Conservation (phyloP, 164 flowering plant species). For the Chloranthus sessilifolius region DNA sequence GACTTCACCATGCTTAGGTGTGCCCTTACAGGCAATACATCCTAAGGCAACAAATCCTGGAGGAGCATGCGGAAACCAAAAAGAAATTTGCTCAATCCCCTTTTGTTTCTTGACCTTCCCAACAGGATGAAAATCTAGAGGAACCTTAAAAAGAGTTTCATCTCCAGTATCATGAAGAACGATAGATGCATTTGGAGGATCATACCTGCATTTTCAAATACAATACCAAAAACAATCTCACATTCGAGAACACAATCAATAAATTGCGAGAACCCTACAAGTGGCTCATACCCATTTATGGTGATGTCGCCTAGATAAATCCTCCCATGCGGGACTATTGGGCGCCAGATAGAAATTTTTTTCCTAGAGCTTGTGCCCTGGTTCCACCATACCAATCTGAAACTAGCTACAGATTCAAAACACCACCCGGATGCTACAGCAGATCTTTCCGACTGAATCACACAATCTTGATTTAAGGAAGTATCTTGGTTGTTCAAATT, state of each 20-base stretch:
- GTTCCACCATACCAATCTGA: constrained; percentile 90
- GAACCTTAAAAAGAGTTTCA: constrained; percentile 50
- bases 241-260: neutral
- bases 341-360: constrained; percentile 94
- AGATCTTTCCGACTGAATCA: constrained; percentile 35
- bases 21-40: constrained; percentile 77
- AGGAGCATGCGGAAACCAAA: constrained; percentile 96
- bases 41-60: constrained; percentile 92
- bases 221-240: constrained; percentile 3
- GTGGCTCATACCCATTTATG: constrained; percentile 59
- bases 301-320: constrained; percentile 90
- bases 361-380: constrained; percentile 69
- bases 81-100: constrained; percentile 62
- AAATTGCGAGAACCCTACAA: constrained; percentile 4
- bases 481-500: constrained; percentile 22
- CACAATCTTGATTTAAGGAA: constrained; percentile 17
- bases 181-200: constrained; percentile 76
- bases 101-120: constrained; percentile 82
- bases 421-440: constrained; percentile 38
- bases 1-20: constrained; percentile 64
- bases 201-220: constrained; percentile 48
- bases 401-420: constrained; percentile 76
- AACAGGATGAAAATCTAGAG: constrained; percentile 67
- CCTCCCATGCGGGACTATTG: constrained; percentile 68
- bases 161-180: constrained; percentile 69